Conservation (phyloP, 306 rosid genomes). For the Alnus glutinosa region DNA sequence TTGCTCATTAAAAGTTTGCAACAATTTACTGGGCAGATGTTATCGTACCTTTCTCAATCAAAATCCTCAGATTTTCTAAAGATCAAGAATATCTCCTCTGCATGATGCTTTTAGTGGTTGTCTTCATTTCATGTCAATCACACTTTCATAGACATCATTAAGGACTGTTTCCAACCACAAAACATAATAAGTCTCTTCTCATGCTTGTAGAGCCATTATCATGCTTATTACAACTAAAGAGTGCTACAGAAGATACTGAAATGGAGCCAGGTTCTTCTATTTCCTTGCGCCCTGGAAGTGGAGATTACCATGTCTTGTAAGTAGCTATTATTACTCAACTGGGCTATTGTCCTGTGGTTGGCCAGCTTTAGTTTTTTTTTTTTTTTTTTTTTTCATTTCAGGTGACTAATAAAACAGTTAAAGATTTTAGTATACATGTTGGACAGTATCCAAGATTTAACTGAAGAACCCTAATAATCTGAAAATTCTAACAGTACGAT, state of each 20-base stretch:
- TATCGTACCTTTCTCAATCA: background rate
- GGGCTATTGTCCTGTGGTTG: conserved; percentile 16
- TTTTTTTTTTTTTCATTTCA: background rate
- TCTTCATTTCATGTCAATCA: background rate
- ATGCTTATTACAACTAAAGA: conserved; percentile 77
- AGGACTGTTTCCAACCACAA: background rate
- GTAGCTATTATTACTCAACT: conserved; percentile 30
- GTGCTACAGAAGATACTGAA: conserved; percentile 68
- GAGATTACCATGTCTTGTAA: conserved; percentile 89
- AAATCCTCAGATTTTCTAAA: background rate
- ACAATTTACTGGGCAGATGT: background rate
- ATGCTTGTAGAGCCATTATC: conserved; percentile 69
- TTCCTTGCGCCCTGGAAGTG: conserved; percentile 70
- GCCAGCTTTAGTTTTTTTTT: conserved; percentile 15
- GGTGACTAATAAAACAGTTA: conserved; percentile 16
- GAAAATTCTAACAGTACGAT: conserved; percentile 2
- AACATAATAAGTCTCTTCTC: conserved; percentile 9
- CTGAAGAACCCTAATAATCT: conserved; percentile 1
- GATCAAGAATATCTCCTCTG: background rate
- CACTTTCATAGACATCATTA: background rate
- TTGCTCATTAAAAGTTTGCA: background rate
- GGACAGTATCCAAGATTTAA: conserved; percentile 15
- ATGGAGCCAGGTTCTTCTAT: conserved; percentile 58
- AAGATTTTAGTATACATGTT: conserved; percentile 4
- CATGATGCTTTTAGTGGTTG: background rate